phyloP scores from a whole-genome alignment of 306 rosid genomes.

The Citrullus mucosospermus region DNA sequence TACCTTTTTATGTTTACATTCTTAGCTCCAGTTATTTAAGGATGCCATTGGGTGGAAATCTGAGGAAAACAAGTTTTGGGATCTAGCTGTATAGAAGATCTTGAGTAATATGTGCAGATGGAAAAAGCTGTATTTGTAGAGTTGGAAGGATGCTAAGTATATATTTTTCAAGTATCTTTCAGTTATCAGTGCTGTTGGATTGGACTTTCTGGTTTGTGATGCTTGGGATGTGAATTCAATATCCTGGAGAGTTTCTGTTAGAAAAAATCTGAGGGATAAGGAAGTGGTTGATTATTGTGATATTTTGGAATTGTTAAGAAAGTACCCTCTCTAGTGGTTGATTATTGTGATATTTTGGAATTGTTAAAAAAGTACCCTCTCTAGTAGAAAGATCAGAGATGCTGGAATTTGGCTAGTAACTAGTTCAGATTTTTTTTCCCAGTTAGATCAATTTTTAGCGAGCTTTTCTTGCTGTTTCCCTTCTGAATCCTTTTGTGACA shows the following conservation, averaged over 20 bases:
- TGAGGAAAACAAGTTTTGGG: neutral
- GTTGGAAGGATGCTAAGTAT: neutral
- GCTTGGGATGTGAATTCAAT: neutral
- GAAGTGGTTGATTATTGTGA: neutral
- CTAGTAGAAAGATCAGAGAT: neutral
- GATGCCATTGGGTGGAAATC: neutral
- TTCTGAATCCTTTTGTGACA: neutral
- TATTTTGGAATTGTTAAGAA: neutral
- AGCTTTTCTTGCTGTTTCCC: neutral
- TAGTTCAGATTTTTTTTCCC: neutral
- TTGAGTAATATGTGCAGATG: neutral
- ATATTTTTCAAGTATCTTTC: neutral
- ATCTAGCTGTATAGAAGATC: neutral
- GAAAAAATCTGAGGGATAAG: neutral
- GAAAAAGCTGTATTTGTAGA: neutral
- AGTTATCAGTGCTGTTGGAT: neutral
- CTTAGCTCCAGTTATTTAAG: neutral
- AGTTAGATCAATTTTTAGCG: neutral
- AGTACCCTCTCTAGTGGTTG: neutral
- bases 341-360: too few species aligned
- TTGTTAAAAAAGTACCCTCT: neutral
- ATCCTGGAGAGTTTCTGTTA: neutral
- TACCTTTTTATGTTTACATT: neutral
- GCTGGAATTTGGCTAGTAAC: neutral
- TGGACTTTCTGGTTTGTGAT: neutral